Conservation (phyloP, 441 rosid genomes). For the Croton setiger region DNA sequence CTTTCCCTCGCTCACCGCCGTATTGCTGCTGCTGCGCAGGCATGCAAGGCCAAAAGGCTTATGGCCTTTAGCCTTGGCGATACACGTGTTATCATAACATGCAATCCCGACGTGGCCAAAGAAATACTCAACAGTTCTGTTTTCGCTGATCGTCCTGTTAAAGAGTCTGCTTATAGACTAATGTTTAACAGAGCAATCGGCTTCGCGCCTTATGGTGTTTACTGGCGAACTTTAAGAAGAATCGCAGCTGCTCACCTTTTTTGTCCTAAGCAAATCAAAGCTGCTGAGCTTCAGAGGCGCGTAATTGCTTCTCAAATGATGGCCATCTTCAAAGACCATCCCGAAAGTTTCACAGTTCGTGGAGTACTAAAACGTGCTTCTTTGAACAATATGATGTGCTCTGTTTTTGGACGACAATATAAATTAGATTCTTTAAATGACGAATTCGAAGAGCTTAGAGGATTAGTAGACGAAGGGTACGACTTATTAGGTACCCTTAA, state of each 20-base stretch:
- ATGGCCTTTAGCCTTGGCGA: conserved; percentile 85
- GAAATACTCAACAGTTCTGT: conserved; percentile 69
- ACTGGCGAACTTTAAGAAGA: conserved; percentile 76
- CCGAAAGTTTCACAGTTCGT: conserved; percentile 39
- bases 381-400: conserved; percentile 72
- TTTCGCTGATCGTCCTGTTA: conserved; percentile 78
- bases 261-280: conserved; percentile 64
- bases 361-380: conserved; percentile 68
- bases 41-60: conserved; percentile 49
- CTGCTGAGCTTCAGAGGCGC: conserved; percentile 44
- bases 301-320: conserved; percentile 51
- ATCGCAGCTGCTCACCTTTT: conserved; percentile 69
- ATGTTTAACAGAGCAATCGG: conserved; percentile 90
- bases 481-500: conserved; percentile 67
- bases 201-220: conserved; percentile 72
- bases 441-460: conserved; percentile 50
- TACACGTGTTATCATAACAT: conserved; percentile 67
- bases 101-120: conserved; percentile 70
- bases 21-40: conserved; percentile 46
- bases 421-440: conserved; percentile 30
- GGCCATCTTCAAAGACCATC: conserved; percentile 26
- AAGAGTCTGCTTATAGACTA: conserved; percentile 73
- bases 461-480: conserved; percentile 78
- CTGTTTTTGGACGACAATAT: conserved; percentile 68
- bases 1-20: conserved; percentile 60